Evolutionary conservation across 345 rosid genomes (phyloP), one percentile per base, ranked within the genome.

Genomic region (Corchorus capsularis): DNA sequence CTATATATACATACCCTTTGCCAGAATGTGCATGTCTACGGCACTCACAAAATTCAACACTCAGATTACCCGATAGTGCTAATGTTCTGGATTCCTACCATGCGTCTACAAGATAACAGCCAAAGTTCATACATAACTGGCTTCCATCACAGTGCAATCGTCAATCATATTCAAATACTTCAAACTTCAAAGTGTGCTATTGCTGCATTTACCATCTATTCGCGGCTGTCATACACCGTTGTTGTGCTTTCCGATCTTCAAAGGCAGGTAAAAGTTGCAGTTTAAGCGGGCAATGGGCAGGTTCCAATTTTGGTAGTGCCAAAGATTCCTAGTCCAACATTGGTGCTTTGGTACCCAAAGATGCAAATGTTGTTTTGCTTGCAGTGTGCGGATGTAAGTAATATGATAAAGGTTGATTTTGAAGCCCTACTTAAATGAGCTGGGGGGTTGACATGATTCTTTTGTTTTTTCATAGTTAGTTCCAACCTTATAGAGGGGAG

Each of bases 11-110:
- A 0, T 93, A 85, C 73, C 99, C 98, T 63, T 89, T 93, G 81
- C 96, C 99, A 1, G 99, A 93, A 78, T 91, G 98, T 46, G 83
- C 85, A 22, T 95, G 98, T 78, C 91, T 95, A 56, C 93, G 84
- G 77, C 79, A 81, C 53, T 78, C 88, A 8, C 75, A 85, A 43
- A 88, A 91, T 85, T 82, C 92, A 52, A 81, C 79, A 6, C 78
- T 74, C 19, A 76, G 73, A 75, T 66, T 74, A 71, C 77, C 87
- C 32, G 74, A 78, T 20, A 63, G 78, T 57, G 32, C 47, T 43
- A 67, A 63, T 47, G 45, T 49, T 60, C 69, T 45, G 35, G 68
- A 46, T 68, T 68, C 76, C 61, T 69, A 41, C 34, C 68, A 27
- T 16, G 54, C 69, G 55, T 50, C 73, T 20, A 22, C 77, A 41